Evolutionary conservation across 2,329 filamentous ascomycete species (phyloP).

Genomic region (Penicillium freii): DNA sequence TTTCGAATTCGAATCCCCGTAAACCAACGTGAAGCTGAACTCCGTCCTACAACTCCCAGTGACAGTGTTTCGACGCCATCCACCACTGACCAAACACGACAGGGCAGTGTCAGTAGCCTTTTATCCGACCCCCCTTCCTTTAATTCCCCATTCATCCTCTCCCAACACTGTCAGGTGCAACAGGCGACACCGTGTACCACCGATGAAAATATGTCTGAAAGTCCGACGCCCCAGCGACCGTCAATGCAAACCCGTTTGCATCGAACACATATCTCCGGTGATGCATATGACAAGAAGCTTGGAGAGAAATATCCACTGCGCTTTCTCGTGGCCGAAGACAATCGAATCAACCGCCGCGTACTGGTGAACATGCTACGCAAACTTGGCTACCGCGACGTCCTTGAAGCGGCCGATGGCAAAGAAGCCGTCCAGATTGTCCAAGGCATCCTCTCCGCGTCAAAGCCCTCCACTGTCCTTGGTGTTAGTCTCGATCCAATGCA

Average conservation of each 20-base stretch:
- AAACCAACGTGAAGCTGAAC: slow-evolving; percentile 46
- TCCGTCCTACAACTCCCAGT: slow-evolving; percentile 50
- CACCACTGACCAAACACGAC: slow-evolving; percentile 20
- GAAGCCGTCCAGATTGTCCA: slow-evolving; percentile 64
- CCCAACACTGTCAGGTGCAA: slow-evolving; percentile 28
- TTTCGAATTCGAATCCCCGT: slow-evolving; percentile 67
- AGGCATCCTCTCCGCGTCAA: slow-evolving; percentile 39
- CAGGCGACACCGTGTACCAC: slow-evolving; percentile 31
- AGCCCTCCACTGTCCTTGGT: slow-evolving; percentile 5
- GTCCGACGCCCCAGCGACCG: slow-evolving; percentile 24
- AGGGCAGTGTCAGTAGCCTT: slow-evolving; percentile 26
- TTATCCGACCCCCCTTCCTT: slow-evolving; percentile 21
- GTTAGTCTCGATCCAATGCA: slow-evolving; percentile 21
- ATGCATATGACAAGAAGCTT: slow-evolving; percentile 55
- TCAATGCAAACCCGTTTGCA: slow-evolving; percentile 24
- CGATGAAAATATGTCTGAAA: slow-evolving; percentile 28
- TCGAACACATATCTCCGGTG: slow-evolving; percentile 27
- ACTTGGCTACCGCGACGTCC: slow-evolving; percentile 63
- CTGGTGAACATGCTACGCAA: slow-evolving; percentile 65
- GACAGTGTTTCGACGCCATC: slow-evolving; percentile 42
- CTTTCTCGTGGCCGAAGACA: slow-evolving; percentile 70
- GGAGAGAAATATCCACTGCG: slow-evolving; percentile 61
- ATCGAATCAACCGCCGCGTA: slow-evolving; percentile 67
- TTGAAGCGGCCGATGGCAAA: slow-evolving; percentile 66
- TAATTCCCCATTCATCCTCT: slow-evolving; percentile 26